Evolutionary conservation across 257 asterid species (phyloP).

Genomic region (Jaltomata sinuosa): DNA sequence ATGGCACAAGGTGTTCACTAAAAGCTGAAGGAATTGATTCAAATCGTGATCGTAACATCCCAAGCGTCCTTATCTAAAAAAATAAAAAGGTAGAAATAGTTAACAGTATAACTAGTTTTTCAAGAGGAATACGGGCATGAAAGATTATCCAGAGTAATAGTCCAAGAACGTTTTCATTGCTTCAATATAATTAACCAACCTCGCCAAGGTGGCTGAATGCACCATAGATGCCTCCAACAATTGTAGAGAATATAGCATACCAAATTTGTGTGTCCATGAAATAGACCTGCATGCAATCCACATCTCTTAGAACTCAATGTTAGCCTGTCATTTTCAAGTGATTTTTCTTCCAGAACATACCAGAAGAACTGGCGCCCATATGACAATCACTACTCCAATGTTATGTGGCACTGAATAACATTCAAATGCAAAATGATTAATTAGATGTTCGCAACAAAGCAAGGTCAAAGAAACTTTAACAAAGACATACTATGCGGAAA

Average conservation of each 20-base stretch:
- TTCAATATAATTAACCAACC: conserved; percentile 31
- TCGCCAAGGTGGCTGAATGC: conserved; percentile 99
- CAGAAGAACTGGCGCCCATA: conserved; percentile 91
- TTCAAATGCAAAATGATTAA: conserved; percentile 21
- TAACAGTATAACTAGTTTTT: background rate
- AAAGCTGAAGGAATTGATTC: conserved; percentile 90
- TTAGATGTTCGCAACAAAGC: conserved; percentile 3
- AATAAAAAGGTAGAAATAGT: conserved; percentile 1
- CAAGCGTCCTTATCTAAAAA: conserved; percentile 91
- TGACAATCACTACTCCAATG: conserved; percentile 71
- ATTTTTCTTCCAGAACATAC: conserved; percentile 29
- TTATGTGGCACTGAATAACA: conserved; percentile 65
- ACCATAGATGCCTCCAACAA: conserved; percentile 90
- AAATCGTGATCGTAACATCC: conserved; percentile 94
- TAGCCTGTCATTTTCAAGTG: background rate
- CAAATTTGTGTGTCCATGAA: conserved; percentile 96
- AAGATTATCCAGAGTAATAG: background rate
- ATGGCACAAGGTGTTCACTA: conserved; percentile 76
- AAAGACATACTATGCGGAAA: conserved; percentile 68
- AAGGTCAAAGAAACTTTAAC: background rate
- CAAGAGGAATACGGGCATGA: background rate
- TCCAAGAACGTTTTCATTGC: background rate
- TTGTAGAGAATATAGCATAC: conserved; percentile 86
- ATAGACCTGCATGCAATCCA: conserved; percentile 54
- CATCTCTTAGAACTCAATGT: conserved; percentile 10